Base-by-base conservation (phyloP, 768 basidiomycete species). In the Tephrocybe sp. region DNA sequence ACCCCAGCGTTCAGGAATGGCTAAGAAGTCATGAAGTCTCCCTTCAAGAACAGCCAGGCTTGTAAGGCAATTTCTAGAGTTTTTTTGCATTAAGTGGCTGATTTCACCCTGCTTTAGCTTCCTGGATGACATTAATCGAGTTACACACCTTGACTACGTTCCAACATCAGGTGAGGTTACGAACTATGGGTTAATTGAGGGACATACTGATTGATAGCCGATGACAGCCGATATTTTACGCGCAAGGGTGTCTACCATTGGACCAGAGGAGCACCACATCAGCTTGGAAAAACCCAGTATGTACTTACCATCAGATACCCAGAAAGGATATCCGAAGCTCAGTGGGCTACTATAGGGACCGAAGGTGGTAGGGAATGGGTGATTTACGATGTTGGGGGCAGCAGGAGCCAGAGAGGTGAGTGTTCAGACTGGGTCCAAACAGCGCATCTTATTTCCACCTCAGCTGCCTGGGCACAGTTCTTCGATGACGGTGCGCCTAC, bases 321-420 rank as follows among this genome's bases (percentile, higher is more conserved):
- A 38, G 52, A 30, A 19, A 16, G 17, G 39, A 16, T 36, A 8
- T 23, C 36, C 22, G 16, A 32, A 34, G n/a, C 39, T 45, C 42
- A 32, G 26, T 19, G 31, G 3, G 17, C 5, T 32, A 10, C 31
- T 14, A 13, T 22, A 64, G 66, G 53, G 4, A 42, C 55, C 20
- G 67, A 71, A 26, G 64, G 59, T 14, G 69, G 74, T 0, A 74
- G 72, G 43, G 63, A 77, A 16, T 87, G 84, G 83, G 71, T 77
- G 6, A 78, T 87, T 35, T 86, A 84, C 59, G 85, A 88, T 54
- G 80, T 87, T 14, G 83, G 84, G 19, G 86, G 84, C 0, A 75
- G 76, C 47, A 70, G 77, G 30, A 74, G 74, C 48, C 79, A 83
- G 59, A 66, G 82, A 67, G 78, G 83, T 82, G 55, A 45, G 70